A percentile compares a stretch with the other conserved stretches of the same genome.
Conservation (phyloP, 2,329 filamentous ascomycete genomes). For the Myriosclerotinia duriaeana region DNA sequence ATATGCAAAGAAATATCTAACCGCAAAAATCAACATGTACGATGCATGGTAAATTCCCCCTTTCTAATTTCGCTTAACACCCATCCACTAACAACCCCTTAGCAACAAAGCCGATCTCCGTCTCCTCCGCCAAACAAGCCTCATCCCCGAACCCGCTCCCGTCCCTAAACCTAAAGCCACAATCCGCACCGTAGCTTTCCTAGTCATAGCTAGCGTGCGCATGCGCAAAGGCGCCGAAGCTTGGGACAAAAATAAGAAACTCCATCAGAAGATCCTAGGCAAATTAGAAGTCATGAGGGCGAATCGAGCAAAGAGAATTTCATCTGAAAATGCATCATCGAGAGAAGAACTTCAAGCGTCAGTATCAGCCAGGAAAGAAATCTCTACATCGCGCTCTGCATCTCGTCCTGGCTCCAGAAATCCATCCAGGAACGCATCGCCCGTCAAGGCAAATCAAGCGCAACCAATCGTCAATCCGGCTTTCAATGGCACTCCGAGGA, state of each 20-base stretch:
- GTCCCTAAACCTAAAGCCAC: slow-evolving; percentile 31
- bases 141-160: slow-evolving; percentile 42
- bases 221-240: slow-evolving; percentile 51
- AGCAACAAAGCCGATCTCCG: slow-evolving; percentile 92
- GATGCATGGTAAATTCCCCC: slow-evolving; percentile 76
- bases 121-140: slow-evolving; percentile 80
- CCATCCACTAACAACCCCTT: slow-evolving; percentile 35
- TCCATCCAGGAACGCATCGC: slow-evolving; percentile 14
- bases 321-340: background rate
- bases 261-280: slow-evolving; percentile 42
- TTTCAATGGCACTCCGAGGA: background rate
- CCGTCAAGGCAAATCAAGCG: slow-evolving; percentile 12
- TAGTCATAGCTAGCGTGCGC: slow-evolving; percentile 50
- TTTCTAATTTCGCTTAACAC: slow-evolving; percentile 14
- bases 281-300: slow-evolving; percentile 35
- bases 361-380: background rate
- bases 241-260: slow-evolving; percentile 52
- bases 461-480: slow-evolving; percentile 10
- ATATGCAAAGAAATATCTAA: slow-evolving; percentile 82
- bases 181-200: slow-evolving; percentile 49
- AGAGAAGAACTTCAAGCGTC: background rate
- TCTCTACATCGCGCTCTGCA: background rate
- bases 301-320: slow-evolving; percentile 6
- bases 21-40: slow-evolving; percentile 76
- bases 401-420: slow-evolving; percentile 8